Conservation (phyloP, 1,139 yeast genomes). For the Yamadazyma triangularis region DNA sequence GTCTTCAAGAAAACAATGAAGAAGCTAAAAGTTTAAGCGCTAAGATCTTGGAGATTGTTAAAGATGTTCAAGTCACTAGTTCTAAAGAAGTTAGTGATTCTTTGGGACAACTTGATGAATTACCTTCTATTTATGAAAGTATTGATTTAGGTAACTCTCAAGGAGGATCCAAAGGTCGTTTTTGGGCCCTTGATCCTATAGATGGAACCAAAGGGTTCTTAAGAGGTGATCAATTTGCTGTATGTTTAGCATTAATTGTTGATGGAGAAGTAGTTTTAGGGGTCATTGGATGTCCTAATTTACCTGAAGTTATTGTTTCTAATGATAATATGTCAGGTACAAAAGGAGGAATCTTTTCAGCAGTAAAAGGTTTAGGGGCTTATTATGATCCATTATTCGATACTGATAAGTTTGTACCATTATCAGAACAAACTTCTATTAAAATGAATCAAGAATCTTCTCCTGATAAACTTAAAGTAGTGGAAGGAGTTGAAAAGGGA, state of each 20-base stretch:
- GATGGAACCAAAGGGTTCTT: conserved; percentile 98
- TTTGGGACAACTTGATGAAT: conserved; percentile 40
- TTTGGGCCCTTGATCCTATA: conserved; percentile 97
- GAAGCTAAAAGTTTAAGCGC: conserved; percentile 30
- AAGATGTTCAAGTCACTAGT: conserved; percentile 34
- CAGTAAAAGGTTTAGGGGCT: conserved; percentile 72
- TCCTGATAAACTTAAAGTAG: conserved; percentile 57
- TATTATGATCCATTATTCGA: conserved; percentile 47
- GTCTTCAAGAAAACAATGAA: conserved; percentile 46
- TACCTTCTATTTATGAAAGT: conserved; percentile 52
- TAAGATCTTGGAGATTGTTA: conserved; percentile 47
- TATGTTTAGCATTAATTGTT: conserved; percentile 83
- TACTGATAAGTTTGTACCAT: conserved; percentile 27
- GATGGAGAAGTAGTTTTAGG: conserved; percentile 85
- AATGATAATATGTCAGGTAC: conserved; percentile 34
- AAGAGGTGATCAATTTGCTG: conserved; percentile 95
- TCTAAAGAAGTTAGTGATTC: conserved; percentile 19
- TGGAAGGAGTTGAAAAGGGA: conserved; percentile 96
- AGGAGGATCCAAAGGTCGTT: conserved; percentile 76
- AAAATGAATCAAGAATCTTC: conserved; percentile 38
- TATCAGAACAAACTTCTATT: conserved; percentile 34
- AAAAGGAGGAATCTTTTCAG: conserved; percentile 71
- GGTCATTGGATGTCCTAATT: conserved; percentile 93
- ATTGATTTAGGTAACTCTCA: conserved; percentile 75
- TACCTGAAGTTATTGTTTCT: conserved; percentile 49